Evolutionary conservation across 129 eudicot genomes (phyloP), one percentile per base, ranked within the genome.

Genomic region (Ambrosia trifida): DNA sequence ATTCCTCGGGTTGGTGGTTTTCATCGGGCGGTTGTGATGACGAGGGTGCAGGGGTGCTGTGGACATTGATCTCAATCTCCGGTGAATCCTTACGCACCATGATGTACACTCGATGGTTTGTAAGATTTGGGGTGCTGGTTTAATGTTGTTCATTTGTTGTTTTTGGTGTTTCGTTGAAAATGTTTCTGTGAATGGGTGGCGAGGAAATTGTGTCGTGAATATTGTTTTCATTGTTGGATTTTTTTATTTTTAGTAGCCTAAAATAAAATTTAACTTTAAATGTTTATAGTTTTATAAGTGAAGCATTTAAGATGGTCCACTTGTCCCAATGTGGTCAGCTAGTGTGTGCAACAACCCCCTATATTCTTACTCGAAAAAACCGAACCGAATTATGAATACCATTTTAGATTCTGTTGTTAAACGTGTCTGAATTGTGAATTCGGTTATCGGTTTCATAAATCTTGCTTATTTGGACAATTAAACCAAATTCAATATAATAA

Each of bases 171-270:
- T 69, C 60, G 51, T 47, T 38, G 4, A 47, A 41, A 17, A 46
- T 61, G 45, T 69, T 60, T 62, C 4, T 76, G 2, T 67, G 65
- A 74, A 65, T 65, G 66, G 43, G 49, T 51, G 50, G 54, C 6
- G 33, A 8, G 43, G 43, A 38, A 38, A 38, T 38, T 38, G 43
- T 54, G 14, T 18, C 33, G 35, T 20, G n/a, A 54, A 54, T 7
- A 3, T 10, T 54, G 35, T 9, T 51, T 53, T 56, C 62, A 24
- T 56, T 7, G 20, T 3, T 52, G 13, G 24, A 19, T 54, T 3
- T n/a, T n/a, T n/a, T n/a, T n/a, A 92, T 72, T 44, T 54, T 72
- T 35, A 71, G 76, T 51, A 88, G 79, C 76, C 95, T 88, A 80
- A 65, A 61, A 47, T 17, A 20, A 63, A 72, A 49, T 8, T 2